A percentile compares a stretch with the other conserved stretches of the same genome.
Evolutionary conservation across 257 asterid genomes (phyloP).

Genomic region (Ehretia macrophylla): DNA sequence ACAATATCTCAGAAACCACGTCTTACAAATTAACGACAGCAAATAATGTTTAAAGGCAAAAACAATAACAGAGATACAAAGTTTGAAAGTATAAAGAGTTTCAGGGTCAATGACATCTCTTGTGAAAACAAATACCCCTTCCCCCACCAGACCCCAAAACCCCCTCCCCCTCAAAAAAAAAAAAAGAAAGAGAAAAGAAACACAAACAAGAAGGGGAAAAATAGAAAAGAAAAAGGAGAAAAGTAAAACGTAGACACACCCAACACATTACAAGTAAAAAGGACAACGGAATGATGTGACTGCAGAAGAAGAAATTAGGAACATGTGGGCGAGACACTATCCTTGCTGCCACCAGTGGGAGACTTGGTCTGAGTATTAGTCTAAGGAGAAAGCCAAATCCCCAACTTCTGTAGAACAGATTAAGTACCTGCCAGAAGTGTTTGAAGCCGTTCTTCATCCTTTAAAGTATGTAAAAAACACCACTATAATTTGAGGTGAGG

Average conservation of each 20-base stretch:
- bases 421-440: slow-evolving; percentile 60
- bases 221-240: no score
- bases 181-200: no score
- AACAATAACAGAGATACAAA: no score
- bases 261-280: no score
- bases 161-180: no score
- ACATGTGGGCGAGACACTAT: no score
- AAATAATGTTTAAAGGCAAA: no score
- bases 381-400: slow-evolving; percentile 25
- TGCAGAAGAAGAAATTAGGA: not conserved
- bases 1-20: not conserved
- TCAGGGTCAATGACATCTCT: not conserved
- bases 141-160: no score
- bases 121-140: not conserved
- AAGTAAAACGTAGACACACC: no score
- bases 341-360: not conserved
- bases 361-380: slow-evolving; percentile 1
- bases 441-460: slow-evolving; percentile 55
- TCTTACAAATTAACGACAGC: not conserved
- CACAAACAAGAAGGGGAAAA: no score
- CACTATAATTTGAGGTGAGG: slow-evolving; percentile 52
- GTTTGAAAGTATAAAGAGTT: no score
- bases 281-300: not conserved
- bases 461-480: slow-evolving; percentile 46
- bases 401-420: slow-evolving; percentile 33